phyloP scores from a whole-genome alignment of 2,329 filamentous ascomycete species.

The Fusarium sp. region DNA sequence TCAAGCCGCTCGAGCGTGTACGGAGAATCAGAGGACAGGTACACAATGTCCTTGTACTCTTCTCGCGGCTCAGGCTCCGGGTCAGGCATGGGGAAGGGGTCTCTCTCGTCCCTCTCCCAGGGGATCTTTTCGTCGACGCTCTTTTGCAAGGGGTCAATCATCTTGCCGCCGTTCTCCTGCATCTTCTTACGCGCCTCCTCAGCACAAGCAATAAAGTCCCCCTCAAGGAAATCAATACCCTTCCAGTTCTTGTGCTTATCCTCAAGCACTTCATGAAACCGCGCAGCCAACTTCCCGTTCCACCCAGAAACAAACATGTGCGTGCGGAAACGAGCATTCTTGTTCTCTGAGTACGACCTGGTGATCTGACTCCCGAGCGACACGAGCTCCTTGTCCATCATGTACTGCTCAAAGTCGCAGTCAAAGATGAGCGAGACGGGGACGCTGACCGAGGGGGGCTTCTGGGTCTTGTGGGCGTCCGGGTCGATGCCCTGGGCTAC shows the following conservation, averaged over 20 bases:
- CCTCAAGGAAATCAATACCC: constrained; percentile 74
- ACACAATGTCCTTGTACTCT: constrained; percentile 67
- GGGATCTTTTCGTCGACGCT: constrained; percentile 44
- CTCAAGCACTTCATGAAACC: constrained; percentile 78
- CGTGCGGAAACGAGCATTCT: constrained; percentile 68
- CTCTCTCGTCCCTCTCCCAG: constrained; percentile 46
- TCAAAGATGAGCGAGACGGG: constrained; percentile 86
- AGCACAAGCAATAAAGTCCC: constrained; percentile 75
- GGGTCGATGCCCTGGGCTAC: constrained; percentile 59
- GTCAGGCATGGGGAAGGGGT: constrained; percentile 48
- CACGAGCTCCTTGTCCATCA: constrained; percentile 84
- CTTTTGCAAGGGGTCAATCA: constrained; percentile 65
- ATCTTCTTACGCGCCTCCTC: constrained; percentile 72
- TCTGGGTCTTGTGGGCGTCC: constrained; percentile 46
- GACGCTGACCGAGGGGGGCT: constrained; percentile 60
- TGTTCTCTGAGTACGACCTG: constrained; percentile 88
- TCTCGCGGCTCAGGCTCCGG: constrained; percentile 46
- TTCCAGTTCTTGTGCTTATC: constrained; percentile 81
- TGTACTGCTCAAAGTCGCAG: constrained; percentile 89
- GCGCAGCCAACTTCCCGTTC: constrained; percentile 73
- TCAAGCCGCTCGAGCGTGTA: constrained; percentile 83
- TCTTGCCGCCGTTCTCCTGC: constrained; percentile 61
- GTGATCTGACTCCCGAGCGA: constrained; percentile 86
- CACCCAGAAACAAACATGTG: constrained; percentile 83
- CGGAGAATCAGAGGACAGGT: constrained; percentile 90